Evolutionary conservation across 2,329 filamentous ascomycete species (phyloP).

Genomic region (Diaporthe longicolla): DNA sequence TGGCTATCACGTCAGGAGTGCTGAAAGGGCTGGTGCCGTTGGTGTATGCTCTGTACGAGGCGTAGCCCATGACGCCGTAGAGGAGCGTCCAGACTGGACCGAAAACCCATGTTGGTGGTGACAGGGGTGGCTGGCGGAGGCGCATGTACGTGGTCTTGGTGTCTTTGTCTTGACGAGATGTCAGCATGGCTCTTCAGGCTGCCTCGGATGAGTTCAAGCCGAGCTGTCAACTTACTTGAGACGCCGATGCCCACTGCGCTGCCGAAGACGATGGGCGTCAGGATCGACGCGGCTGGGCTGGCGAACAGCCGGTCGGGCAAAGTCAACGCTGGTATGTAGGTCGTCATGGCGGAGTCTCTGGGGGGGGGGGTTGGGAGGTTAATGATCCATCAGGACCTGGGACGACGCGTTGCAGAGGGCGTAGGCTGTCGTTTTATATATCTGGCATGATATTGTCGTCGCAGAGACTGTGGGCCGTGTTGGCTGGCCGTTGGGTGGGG

Average conservation of each 20-base stretch:
- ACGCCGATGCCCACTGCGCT: slow-evolving; percentile 79
- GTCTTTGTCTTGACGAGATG: slow-evolving; percentile 46
- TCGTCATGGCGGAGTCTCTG: slow-evolving; percentile 73
- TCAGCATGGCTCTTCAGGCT: slow-evolving; percentile 1
- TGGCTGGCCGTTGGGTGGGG: background rate
- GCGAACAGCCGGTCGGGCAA: slow-evolving; percentile 81
- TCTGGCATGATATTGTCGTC: slow-evolving; percentile 2
- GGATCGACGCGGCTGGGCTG: slow-evolving; percentile 78
- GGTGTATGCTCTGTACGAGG: slow-evolving; percentile 82
- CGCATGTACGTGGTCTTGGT: slow-evolving; percentile 74
- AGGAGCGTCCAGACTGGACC: slow-evolving; percentile 76
- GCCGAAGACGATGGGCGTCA: slow-evolving; percentile 81
- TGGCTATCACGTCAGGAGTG: slow-evolving; percentile 65
- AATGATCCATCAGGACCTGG: background rate
- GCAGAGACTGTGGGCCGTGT: slow-evolving; percentile 11
- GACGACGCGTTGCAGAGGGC: background rate
- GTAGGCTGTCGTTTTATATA: slow-evolving; percentile 12
- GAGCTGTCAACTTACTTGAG: slow-evolving; percentile 65
- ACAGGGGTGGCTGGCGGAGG: slow-evolving; percentile 77
- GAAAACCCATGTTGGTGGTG: slow-evolving; percentile 73
- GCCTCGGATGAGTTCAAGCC: slow-evolving; percentile 8
- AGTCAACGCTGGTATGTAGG: slow-evolving; percentile 81
- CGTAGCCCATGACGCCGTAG: slow-evolving; percentile 88
- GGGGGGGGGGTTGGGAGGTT: background rate
- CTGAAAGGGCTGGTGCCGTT: slow-evolving; percentile 71